Evolutionary conservation across 345 rosid species (phyloP).

Genomic region (Dipteronia dyeriana): DNA sequence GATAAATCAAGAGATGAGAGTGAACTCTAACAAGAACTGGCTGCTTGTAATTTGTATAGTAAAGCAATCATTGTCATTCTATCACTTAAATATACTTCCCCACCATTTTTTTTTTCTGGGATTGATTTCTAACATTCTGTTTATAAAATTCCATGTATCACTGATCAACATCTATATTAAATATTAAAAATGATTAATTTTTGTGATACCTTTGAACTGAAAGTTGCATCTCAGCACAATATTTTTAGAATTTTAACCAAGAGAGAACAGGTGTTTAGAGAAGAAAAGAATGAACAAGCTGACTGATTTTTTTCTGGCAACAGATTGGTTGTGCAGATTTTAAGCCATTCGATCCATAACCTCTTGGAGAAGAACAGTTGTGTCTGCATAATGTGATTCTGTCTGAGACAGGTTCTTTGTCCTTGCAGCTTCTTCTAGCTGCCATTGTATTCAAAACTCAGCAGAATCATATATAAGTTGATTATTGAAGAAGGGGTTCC

Average conservation of each 20-base stretch:
- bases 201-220: neutral
- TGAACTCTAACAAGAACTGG: constrained; percentile 49
- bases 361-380: constrained; percentile 61
- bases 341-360: constrained; percentile 67
- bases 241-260: neutral
- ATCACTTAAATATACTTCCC: constrained; percentile 2
- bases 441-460: constrained; percentile 19
- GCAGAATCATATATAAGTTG: neutral
- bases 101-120: neutral
- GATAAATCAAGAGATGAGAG: constrained; percentile 21
- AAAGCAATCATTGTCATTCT: constrained; percentile 23
- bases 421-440: constrained; percentile 79
- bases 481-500: neutral
- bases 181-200: neutral
- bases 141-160: neutral
- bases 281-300: neutral
- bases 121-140: constrained; percentile 9
- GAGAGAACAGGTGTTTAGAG: neutral
- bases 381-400: constrained; percentile 52
- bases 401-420: constrained; percentile 52
- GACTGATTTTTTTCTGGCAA: neutral
- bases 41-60: constrained; percentile 50
- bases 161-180: neutral
- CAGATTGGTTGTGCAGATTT: constrained; percentile 13
- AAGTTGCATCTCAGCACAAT: neutral